phyloP scores from a whole-genome alignment of 495 filamentous ascomycete species.

The Tuber microsphaerosporum region DNA sequence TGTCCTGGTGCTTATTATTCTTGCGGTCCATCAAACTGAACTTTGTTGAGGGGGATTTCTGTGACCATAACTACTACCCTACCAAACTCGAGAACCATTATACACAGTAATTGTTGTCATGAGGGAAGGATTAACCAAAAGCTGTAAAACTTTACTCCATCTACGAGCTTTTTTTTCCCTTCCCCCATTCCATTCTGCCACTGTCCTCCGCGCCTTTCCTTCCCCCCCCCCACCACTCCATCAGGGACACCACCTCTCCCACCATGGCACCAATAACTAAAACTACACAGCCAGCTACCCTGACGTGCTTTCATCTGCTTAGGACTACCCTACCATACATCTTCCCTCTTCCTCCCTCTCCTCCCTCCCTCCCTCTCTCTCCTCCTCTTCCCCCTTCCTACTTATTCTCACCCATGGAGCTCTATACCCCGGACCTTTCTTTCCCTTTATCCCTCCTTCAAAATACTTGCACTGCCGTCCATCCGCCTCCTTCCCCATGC shows the following conservation, averaged over 20 bases:
- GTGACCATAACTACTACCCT: background rate
- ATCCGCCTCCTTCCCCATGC: conserved; percentile 1
- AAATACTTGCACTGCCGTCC: conserved; percentile 15
- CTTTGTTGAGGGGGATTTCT: background rate
- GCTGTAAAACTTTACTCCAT: background rate
- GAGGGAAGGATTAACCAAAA: background rate
- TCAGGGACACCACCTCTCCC: conserved; percentile 1
- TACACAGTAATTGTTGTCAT: background rate
- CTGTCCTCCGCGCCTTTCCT: background rate
- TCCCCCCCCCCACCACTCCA: background rate
- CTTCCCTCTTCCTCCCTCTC: conserved; percentile 11
- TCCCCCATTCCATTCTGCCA: conserved; percentile 1
- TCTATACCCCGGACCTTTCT: conserved; percentile 19
- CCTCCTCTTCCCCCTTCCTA: conserved; percentile 8
- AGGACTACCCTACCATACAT: conserved; percentile 6
- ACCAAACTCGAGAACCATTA: background rate
- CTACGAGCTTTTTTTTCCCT: background rate
- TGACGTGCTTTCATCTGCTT: background rate
- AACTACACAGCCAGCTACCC: conserved; percentile 3
- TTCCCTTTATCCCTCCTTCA: conserved; percentile 5
- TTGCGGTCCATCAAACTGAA: background rate
- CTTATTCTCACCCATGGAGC: conserved; percentile 34
- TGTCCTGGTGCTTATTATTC: background rate
- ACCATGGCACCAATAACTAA: conserved; percentile 5
- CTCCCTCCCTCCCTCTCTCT: conserved; percentile 4